These are phyloP conservation scores for Alternaria angustiovoidea DNA, from an alignment of 2,329 filamentous ascomycete species.

Conservation along the genomic window DNA sequence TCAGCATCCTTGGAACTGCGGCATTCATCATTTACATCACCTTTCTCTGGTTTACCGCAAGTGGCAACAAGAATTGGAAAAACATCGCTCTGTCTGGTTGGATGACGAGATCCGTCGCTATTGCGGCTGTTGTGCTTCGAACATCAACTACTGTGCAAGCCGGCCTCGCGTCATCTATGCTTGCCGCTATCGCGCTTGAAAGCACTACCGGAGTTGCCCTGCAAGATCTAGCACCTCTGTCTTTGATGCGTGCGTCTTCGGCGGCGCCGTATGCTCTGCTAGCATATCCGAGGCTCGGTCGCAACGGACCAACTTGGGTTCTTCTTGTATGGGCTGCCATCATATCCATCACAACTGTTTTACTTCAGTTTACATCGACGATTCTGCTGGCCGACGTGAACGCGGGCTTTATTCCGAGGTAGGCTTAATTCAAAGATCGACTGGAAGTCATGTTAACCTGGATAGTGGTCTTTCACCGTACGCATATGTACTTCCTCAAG, in stretches of 20 bases:
- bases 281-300: not conserved
- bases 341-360: not conserved
- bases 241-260: not conserved
- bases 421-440: rapidly evolving
- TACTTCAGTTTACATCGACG: not conserved
- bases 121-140: not conserved
- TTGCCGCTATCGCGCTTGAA: not conserved
- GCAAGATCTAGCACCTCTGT: not conserved
- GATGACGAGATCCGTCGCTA: not conserved
- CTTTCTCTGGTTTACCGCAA: not conserved
- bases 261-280: not conserved
- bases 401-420: not conserved
- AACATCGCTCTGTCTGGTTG: not conserved
- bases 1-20: not conserved
- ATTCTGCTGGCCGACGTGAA: not conserved
- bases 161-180: not conserved
- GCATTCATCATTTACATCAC: not conserved
- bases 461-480: not conserved
- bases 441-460: not conserved
- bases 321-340: not conserved
- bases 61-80: not conserved
- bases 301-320: not conserved
- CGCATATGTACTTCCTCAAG: not conserved
- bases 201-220: not conserved
- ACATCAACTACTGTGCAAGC: not conserved